Percentiles rank a stretch among this genome's conserved stretches.
Evolutionary conservation across 345 rosid species (phyloP).

Genomic region (Bruguiera sexangula): DNA sequence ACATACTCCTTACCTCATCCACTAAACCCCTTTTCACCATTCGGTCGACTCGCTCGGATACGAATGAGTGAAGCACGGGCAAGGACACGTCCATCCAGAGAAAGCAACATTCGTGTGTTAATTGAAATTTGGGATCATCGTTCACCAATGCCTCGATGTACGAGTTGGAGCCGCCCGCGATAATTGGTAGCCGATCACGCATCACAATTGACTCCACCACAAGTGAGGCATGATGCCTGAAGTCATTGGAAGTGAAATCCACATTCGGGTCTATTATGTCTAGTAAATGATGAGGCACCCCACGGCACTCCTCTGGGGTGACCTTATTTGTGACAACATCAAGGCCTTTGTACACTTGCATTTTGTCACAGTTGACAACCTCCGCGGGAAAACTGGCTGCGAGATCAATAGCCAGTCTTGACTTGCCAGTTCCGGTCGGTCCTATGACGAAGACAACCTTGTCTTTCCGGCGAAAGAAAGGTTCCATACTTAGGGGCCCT

Average conservation of each 20-base stretch:
- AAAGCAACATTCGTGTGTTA: conserved; percentile 65
- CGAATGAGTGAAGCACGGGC: conserved; percentile 55
- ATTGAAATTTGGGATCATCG: conserved; percentile 50
- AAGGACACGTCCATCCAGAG: conserved; percentile 75
- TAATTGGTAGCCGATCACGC: conserved; percentile 54
- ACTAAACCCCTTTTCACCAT: conserved; percentile 70
- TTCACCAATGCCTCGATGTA: conserved; percentile 65
- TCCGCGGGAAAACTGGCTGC: conserved; percentile 74
- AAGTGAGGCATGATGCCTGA: conserved; percentile 37
- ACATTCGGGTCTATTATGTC: conserved; percentile 51
- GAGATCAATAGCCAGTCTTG: conserved; percentile 74
- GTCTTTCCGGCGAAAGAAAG: conserved; percentile 57
- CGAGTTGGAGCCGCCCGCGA: conserved; percentile 92
- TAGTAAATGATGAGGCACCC: conserved; percentile 73
- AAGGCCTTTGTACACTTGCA: conserved; percentile 75
- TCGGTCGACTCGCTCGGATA: conserved; percentile 68
- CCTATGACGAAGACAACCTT: conserved; percentile 78
- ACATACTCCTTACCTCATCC: conserved; percentile 55
- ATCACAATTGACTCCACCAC: conserved; percentile 41
- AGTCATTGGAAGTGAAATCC: conserved; percentile 58
- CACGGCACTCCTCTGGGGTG: conserved; percentile 63
- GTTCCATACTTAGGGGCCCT: conserved; percentile 33
- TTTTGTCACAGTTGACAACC: conserved; percentile 80
- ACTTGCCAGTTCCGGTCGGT: conserved; percentile 89
- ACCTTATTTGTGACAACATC: conserved; percentile 76